These are phyloP conservation scores for Williopsis jadinii DNA, from an alignment of 1,139 yeast species.

Conservation along the genomic window DNA sequence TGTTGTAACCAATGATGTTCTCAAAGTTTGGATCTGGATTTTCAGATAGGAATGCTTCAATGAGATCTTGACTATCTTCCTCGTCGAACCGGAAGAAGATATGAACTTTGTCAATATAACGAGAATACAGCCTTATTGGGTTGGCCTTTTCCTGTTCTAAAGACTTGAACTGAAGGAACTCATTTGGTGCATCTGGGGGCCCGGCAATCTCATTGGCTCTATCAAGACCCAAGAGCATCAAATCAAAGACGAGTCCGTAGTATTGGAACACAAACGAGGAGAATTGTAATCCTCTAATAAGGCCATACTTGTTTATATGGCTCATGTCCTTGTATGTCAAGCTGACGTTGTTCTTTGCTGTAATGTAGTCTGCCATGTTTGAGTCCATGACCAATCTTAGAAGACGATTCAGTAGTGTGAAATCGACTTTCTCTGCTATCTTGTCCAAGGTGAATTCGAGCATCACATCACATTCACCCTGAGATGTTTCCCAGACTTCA, in stretches of 20 bases:
- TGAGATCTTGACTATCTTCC: conserved; percentile 67
- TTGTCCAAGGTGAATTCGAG: conserved; percentile 66
- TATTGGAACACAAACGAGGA: conserved; percentile 86
- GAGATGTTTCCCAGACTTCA: conserved; percentile 68
- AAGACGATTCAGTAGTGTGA: conserved; percentile 77
- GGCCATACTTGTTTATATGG: conserved; percentile 83
- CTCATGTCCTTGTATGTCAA: conserved; percentile 92
- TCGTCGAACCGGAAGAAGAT: conserved; percentile 70
- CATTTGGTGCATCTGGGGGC: conserved; percentile 61
- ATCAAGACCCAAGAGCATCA: conserved; percentile 75
- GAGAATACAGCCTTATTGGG: conserved; percentile 76
- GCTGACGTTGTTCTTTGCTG: conserved; percentile 82
- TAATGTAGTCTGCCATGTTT: conserved; percentile 89
- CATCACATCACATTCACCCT: conserved; percentile 82
- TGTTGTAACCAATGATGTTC: conserved; percentile 80
- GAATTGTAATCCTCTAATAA: conserved; percentile 83
- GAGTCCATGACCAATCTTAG: conserved; percentile 81
- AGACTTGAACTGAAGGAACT: conserved; percentile 65
- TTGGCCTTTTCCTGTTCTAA: conserved; percentile 49
- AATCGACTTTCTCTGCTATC: conserved; percentile 78
- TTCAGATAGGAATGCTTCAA: conserved; percentile 70
- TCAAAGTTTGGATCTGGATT: conserved; percentile 92
- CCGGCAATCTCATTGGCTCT: conserved; percentile 90
- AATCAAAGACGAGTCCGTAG: conserved; percentile 80
- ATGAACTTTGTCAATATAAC: conserved; percentile 79